These are phyloP conservation scores for Trematosphaeria pertusa DNA, from an alignment of 2,329 filamentous ascomycete genomes.

Conservation along the genomic window DNA sequence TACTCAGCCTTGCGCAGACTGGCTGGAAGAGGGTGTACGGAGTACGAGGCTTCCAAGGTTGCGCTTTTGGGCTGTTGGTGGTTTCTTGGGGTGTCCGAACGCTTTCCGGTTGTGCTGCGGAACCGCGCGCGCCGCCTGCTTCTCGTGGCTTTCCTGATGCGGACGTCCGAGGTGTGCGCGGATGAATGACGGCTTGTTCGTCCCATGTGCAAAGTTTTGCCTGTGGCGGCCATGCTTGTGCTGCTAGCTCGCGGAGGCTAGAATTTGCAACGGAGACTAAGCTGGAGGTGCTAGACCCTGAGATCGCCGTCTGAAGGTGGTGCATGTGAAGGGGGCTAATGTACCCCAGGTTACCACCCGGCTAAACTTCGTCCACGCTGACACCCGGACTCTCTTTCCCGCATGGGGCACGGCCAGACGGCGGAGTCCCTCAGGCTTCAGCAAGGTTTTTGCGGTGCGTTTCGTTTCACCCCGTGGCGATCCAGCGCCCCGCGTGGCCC, in stretches of 20 bases:
- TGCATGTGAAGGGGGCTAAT: slow-evolving; percentile 38
- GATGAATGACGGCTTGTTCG: slow-evolving; percentile 6
- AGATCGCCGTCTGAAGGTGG: slow-evolving; percentile 21
- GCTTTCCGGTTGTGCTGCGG: not conserved
- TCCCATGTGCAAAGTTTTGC: slow-evolving; percentile 4
- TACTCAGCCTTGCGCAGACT: slow-evolving; percentile 37
- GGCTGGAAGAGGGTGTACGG: no score
- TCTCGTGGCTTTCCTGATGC: slow-evolving; percentile 9
- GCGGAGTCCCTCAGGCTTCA: slow-evolving; percentile 16
- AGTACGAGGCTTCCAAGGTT: no score
- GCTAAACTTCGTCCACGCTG: slow-evolving; percentile 24
- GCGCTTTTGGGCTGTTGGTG: no score
- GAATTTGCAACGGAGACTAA: slow-evolving; percentile 33
- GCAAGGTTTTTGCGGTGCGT: slow-evolving; percentile 27
- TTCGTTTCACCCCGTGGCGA: slow-evolving; percentile 25
- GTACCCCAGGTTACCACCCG: slow-evolving; percentile 43
- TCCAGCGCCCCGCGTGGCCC: slow-evolving; percentile 10
- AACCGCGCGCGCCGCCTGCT: not conserved
- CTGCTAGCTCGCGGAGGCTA: slow-evolving; percentile 24
- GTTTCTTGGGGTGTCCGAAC: no score
- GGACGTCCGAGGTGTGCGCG: slow-evolving; percentile 12
- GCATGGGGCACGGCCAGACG: slow-evolving; percentile 10
- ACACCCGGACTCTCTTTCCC: slow-evolving; percentile 16
- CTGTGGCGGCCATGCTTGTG: slow-evolving; percentile 12
- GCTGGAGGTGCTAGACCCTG: slow-evolving; percentile 31